phyloP scores from a whole-genome alignment of 768 basidiomycete species.

The Chalciporus sphaerocephalus region DNA sequence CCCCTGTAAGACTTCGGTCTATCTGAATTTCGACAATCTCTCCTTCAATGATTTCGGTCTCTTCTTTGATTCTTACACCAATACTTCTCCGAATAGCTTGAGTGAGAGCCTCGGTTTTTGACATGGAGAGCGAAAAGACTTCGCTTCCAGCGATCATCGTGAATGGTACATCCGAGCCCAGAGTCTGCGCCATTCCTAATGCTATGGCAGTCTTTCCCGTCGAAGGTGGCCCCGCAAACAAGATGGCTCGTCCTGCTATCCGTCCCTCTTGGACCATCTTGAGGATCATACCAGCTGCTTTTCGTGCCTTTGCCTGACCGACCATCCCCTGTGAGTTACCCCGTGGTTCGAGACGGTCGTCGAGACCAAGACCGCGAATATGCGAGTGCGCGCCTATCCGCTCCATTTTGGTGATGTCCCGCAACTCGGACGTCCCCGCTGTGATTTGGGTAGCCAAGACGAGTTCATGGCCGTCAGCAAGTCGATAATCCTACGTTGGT shows the following conservation, averaged over 20 bases:
- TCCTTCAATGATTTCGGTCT: slow-evolving; percentile 95
- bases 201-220: slow-evolving; percentile 99
- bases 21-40: slow-evolving; percentile 99
- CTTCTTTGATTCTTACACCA: slow-evolving; percentile 95
- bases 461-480: slow-evolving; percentile 7
- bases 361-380: slow-evolving; percentile 91
- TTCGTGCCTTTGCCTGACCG: slow-evolving; percentile 92
- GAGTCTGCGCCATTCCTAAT: slow-evolving; percentile 93
- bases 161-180: slow-evolving; percentile 94
- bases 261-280: slow-evolving; percentile 97
- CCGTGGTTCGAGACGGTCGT: slow-evolving; percentile 87
- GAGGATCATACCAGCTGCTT: slow-evolving; percentile 95
- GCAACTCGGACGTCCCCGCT: slow-evolving; percentile 72
- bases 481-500: not conserved
- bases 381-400: slow-evolving; percentile 93
- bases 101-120: slow-evolving; percentile 95
- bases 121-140: slow-evolving; percentile 97
- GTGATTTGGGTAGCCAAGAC: slow-evolving; percentile 65
- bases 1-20: slow-evolving; percentile 92
- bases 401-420: slow-evolving; percentile 91
- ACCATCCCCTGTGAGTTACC: slow-evolving; percentile 93
- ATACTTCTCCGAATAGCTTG: slow-evolving; percentile 96
- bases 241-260: slow-evolving; percentile 92
- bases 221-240: slow-evolving; percentile 96
- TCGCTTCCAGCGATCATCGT: slow-evolving; percentile 98